Evolutionary conservation across 495 filamentous ascomycete species (phyloP).

Genomic region (Talaromyces ruber): DNA sequence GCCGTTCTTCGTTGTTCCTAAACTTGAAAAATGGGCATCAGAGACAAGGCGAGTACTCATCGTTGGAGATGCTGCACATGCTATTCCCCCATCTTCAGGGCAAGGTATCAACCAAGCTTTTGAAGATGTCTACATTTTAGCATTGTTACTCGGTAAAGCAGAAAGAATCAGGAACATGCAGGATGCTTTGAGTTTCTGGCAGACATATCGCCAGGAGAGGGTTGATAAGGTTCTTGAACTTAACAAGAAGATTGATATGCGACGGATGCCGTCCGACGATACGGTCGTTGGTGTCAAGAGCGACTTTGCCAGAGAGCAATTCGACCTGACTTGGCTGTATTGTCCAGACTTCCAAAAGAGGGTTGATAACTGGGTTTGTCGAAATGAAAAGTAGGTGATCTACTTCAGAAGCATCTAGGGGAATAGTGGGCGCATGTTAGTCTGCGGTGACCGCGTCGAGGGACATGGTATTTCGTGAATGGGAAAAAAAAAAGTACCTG

Average conservation of each 20-base stretch:
- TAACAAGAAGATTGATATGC: constrained; percentile 9
- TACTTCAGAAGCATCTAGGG: too few species aligned
- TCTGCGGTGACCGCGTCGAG: too few species aligned
- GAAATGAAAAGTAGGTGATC: background rate
- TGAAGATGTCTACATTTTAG: constrained; percentile 24
- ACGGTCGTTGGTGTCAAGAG: background rate
- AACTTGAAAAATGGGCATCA: constrained; percentile 28
- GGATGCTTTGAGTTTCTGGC: constrained; percentile 8
- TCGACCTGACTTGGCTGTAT: background rate
- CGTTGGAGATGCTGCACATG: constrained; percentile 40
- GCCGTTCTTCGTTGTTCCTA: constrained; percentile 34
- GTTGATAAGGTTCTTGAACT: constrained; percentile 8
- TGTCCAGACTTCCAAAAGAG: background rate
- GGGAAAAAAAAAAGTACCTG: too few species aligned
- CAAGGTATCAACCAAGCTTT: constrained; percentile 34
- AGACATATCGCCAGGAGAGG: constrained; percentile 8
- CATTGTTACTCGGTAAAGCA: constrained; percentile 6
- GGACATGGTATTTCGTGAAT: too few species aligned
- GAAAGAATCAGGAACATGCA: background rate
- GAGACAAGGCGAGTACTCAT: constrained; percentile 23
- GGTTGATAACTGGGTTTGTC: constrained; percentile 1
- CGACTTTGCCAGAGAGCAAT: background rate
- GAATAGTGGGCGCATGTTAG: too few species aligned
- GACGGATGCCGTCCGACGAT: constrained; percentile 9
- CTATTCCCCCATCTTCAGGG: constrained; percentile 35